phyloP scores from a whole-genome alignment of 1,284 basidiomycete genomes.

The Cutaneotrichosporon curvatum region DNA sequence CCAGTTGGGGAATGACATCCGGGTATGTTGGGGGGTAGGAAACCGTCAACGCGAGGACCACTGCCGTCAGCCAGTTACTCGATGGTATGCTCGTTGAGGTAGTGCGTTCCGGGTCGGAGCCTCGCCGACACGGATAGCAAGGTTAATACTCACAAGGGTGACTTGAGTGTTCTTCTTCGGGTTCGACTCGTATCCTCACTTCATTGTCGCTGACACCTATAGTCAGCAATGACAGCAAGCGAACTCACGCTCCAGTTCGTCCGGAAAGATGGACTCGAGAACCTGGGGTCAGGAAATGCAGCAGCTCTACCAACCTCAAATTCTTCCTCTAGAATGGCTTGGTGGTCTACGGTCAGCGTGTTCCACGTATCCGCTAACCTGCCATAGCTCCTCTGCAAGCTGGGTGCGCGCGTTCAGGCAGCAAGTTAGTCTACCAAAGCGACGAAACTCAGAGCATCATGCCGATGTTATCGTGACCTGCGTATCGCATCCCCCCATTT shows the following conservation, averaged over 20 bases:
- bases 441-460: too few relatives aligned
- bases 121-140: too few relatives aligned
- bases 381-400: background rate
- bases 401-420: too few relatives aligned
- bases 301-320: conserved; percentile 60
- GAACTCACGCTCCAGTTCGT: conserved; percentile 81
- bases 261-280: conserved; percentile 89
- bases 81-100: too few relatives aligned
- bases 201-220: conserved; percentile 77
- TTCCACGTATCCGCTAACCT: background rate
- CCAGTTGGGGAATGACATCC: conserved; percentile 67
- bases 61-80: conserved; percentile 49
- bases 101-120: too few relatives aligned
- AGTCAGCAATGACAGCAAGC: conserved; percentile 43
- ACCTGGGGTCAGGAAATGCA: conserved; percentile 53
- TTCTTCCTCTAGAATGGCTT: conserved; percentile 60
- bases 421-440: background rate
- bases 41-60: conserved; percentile 66
- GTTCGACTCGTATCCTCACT: conserved; percentile 79
- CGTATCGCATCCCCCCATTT: too few relatives aligned
- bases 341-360: conserved; percentile 35
- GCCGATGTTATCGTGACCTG: too few relatives aligned
- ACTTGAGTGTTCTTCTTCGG: conserved; percentile 58
- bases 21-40: conserved; percentile 65
- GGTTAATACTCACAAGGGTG: conserved; percentile 23